These are phyloP conservation scores for Paramecium tetraurelia DNA, from an alignment of 73 alveolate species.

Conservation along the genomic window DNA sequence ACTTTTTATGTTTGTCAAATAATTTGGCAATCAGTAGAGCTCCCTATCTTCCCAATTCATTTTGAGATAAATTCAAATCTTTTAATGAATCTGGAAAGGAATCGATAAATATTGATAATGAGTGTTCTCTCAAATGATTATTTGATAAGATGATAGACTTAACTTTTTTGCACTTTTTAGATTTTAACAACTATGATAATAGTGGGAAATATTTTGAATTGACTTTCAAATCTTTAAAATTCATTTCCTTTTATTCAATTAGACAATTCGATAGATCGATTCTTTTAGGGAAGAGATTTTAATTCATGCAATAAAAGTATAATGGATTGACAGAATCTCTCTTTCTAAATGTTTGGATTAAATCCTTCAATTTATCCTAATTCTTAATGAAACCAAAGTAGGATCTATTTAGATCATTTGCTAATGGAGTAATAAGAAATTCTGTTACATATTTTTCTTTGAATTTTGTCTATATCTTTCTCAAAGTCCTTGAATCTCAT, in stretches of 20 bases:
- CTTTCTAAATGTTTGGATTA: background rate
- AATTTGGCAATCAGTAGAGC: background rate
- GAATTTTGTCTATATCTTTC: background rate
- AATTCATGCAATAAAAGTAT: conserved; percentile 33
- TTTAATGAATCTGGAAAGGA: background rate
- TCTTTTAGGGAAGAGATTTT: conserved; percentile 29
- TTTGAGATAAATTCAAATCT: background rate
- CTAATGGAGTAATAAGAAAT: background rate
- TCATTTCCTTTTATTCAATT: background rate
- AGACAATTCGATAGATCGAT: background rate
- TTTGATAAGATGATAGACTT: background rate
- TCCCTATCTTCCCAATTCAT: conserved; percentile 29
- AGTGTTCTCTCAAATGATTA: background rate
- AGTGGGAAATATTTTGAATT: conserved; percentile 25
- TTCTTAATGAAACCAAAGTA: background rate
- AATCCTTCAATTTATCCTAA: background rate
- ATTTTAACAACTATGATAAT: background rate
- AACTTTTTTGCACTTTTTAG: background rate
- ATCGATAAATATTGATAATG: background rate
- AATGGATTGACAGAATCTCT: background rate
- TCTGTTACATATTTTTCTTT: background rate
- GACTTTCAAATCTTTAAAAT: background rate
- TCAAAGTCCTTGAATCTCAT: background rate
- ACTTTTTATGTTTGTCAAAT: background rate
- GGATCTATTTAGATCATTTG: background rate